Conservation (phyloP, 169 alveolate species). For the Eimeria sp. region DNA sequence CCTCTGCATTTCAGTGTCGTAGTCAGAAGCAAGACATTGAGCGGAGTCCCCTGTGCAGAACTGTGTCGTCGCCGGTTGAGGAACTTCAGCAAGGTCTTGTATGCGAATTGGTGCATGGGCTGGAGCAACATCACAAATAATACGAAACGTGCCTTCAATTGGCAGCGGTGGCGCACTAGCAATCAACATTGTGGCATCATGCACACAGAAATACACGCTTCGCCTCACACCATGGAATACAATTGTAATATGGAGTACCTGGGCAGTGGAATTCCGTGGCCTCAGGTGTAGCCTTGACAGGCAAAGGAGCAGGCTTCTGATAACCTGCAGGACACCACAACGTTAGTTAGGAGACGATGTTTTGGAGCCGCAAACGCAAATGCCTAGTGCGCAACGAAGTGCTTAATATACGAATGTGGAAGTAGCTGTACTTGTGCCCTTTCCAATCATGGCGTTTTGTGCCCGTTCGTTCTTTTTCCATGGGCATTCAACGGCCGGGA, state of each 20-base stretch:
- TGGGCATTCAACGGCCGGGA: slow-evolving; percentile 3
- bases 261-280: slow-evolving; percentile 62
- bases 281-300: slow-evolving; percentile 3
- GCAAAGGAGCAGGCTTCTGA: neutral
- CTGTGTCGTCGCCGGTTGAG: slow-evolving; percentile 21
- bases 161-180: neutral
- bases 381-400: neutral
- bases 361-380: neutral
- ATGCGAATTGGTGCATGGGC: slow-evolving; percentile 47
- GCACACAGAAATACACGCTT: neutral
- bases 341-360: no score
- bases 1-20: slow-evolving; percentile 15
- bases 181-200: neutral
- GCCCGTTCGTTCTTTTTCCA: slow-evolving; percentile 61
- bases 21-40: slow-evolving; percentile 38
- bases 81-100: slow-evolving; percentile 19
- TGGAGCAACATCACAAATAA: slow-evolving; percentile 11
- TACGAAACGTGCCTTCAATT: neutral
- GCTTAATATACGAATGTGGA: neutral
- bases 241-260: neutral
- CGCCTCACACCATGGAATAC: neutral
- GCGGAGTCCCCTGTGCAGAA: slow-evolving; percentile 35
- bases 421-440: slow-evolving; percentile 40
- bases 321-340: slow-evolving; percentile 50
- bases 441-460: slow-evolving; percentile 27